Base-by-base conservation (phyloP, 805 yeast species). In the Wickerhamomyces ciferrii region DNA sequence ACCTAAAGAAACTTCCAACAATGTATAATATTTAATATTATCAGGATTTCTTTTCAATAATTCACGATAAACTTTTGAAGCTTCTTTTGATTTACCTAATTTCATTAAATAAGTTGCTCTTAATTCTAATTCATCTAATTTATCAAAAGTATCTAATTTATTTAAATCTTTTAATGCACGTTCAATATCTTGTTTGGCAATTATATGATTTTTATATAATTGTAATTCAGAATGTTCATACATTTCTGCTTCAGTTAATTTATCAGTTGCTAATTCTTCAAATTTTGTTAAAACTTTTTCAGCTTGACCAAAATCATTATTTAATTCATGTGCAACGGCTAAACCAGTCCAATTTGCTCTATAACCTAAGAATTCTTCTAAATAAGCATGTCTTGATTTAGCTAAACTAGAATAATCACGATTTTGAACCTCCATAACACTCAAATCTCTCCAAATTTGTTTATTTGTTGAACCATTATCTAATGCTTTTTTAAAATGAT, bases 281-380 rank as follows among this genome's bases (percentile, higher is more conserved):
- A 87, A 88, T 56, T 85, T 82, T 19, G 77, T 60, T 55, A 91
- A 74, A 2, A 92, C 86, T 46, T 77, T 77, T 46, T 83, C 83
- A 7, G 96, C 92, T 21, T 78, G 79, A 34, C 69, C 71, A 58
- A 73, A 76, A 58, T 90, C 87, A 23, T 78, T 76, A 61, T 78
- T 79, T 60, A 91, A 71, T 63, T 87, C 87, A 60, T 85, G 88
- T 1, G 97, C 96, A 39, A 89, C 74, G 1, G 96, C 96, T 43
- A 86, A 73, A 0, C 84, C 83, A 1, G 96, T 86, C 96, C 97
- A 91, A 60, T 88, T 87, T 50, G 92, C 90, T 53, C 97, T 77
- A 61, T 80, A 87, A 0, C 96, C 96, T 11, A 94, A 81, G 55
- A 78, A 83, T 23, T 77, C 75, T 56, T 84, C 87, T 64, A 94